A percentile compares a stretch with the other conserved stretches of the same genome.
phyloP scores from a whole-genome alignment of 164 flowering plant species.

The Annona cherimola region DNA sequence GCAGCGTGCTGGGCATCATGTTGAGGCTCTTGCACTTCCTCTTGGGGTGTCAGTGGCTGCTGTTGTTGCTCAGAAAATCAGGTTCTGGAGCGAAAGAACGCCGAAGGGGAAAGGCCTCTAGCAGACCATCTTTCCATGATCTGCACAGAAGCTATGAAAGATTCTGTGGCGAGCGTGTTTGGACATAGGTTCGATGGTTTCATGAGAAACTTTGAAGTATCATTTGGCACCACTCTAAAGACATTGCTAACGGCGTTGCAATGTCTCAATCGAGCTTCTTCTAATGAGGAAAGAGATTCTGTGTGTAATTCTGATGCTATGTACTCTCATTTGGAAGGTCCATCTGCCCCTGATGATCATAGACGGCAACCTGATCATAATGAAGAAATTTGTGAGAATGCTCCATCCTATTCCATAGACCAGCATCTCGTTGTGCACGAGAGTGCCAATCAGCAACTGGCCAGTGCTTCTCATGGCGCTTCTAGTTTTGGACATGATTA shows the following conservation, averaged over 20 bases:
- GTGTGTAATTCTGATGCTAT: constrained; percentile 5
- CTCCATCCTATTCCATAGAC: constrained; percentile 12
- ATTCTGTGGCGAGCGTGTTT: constrained; percentile 77
- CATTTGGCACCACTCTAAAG: constrained; percentile 76
- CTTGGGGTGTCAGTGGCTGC: constrained; percentile 47
- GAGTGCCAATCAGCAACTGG: constrained; percentile 29
- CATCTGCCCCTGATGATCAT: not conserved
- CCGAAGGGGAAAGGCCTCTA: constrained; percentile 31
- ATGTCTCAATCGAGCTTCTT: constrained; percentile 32
- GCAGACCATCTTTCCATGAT: constrained; percentile 61
- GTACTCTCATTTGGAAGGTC: constrained; percentile 4
- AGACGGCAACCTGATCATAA: not conserved
- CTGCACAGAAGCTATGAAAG: constrained; percentile 68
- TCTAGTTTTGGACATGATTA: constrained; percentile 18
- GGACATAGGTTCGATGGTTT: constrained; percentile 70
- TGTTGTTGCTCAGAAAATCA: constrained; percentile 32
- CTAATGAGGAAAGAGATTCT: constrained; percentile 7
- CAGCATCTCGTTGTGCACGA: constrained; percentile 33
- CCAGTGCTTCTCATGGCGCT: constrained; percentile 23
- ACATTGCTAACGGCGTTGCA: constrained; percentile 39
- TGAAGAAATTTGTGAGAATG: constrained; percentile 25
- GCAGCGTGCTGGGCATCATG: constrained; percentile 14
- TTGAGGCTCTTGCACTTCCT: constrained; percentile 37
- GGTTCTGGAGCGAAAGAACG: constrained; percentile 57
- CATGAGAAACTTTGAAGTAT: constrained; percentile 61